Evolutionary conservation across 495 filamentous ascomycete genomes (phyloP).

Genomic region (Eremomyces bilateralis): DNA sequence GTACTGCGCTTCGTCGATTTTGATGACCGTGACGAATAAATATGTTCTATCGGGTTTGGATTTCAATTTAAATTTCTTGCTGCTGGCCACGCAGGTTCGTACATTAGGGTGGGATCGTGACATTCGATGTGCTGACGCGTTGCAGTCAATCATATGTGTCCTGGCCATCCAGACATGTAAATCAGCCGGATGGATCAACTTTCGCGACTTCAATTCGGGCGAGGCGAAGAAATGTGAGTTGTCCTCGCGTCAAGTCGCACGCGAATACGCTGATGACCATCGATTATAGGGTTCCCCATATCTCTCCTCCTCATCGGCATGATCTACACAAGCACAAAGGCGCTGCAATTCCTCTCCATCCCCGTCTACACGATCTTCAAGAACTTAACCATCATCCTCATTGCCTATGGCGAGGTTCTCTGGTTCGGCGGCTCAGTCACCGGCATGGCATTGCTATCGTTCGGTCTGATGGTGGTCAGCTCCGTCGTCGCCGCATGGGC

Average conservation of each 20-base stretch:
- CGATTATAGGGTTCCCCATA: slow-evolving; percentile 75
- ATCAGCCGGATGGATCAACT: slow-evolving; percentile 61
- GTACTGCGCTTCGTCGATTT: slow-evolving; percentile 86
- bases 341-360: slow-evolving; percentile 88
- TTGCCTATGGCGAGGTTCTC: slow-evolving; percentile 94
- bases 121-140: slow-evolving; percentile 5
- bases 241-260: neutral
- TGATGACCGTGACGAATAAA: slow-evolving; percentile 99
- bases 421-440: slow-evolving; percentile 97
- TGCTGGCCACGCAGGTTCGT: slow-evolving; percentile 76
- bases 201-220: slow-evolving; percentile 70
- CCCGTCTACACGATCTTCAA: slow-evolving; percentile 99
- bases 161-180: slow-evolving; percentile 72
- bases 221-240: slow-evolving; percentile 79
- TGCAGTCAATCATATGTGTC: slow-evolving; percentile 76
- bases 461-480: slow-evolving; percentile 92
- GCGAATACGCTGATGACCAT: slow-evolving; percentile 3
- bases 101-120: slow-evolving; percentile 1
- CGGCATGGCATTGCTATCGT: slow-evolving; percentile 73
- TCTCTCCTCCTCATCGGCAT: slow-evolving; percentile 92
- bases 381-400: slow-evolving; percentile 96
- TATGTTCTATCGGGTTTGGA: slow-evolving; percentile 76
- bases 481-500: slow-evolving; percentile 94
- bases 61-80: slow-evolving; percentile 95
- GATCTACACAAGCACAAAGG: slow-evolving; percentile 97